Percentiles rank a stretch among this genome's conserved stretches.
Evolutionary conservation across 139 green algal species (phyloP).

Genomic region (Coccomyxa sp.): DNA sequence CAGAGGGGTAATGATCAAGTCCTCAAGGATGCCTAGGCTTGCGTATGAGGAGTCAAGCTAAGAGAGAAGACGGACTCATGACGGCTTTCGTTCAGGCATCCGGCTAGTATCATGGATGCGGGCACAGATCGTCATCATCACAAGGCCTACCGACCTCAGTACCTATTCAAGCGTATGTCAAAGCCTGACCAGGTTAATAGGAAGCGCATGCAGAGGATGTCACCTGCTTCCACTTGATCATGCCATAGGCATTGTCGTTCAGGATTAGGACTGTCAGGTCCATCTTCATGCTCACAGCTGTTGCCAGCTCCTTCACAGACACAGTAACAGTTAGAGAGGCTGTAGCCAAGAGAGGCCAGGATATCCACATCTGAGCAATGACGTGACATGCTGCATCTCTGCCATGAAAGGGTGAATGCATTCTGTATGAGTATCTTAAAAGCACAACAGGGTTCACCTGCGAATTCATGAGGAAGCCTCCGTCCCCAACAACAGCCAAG

Average conservation of each 20-base stretch:
- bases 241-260: constrained; percentile 40
- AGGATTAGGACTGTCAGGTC: constrained; percentile 35
- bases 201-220: too few species aligned
- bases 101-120: too few species aligned
- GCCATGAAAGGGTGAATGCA: not conserved
- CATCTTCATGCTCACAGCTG: constrained; percentile 26
- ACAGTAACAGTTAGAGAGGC: not conserved
- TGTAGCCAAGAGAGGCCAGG: not conserved
- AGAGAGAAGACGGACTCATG: too few species aligned
- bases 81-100: too few species aligned
- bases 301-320: constrained; percentile 22
- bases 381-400: not conserved
- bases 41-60: too few species aligned
- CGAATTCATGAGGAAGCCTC: constrained; percentile 44
- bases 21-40: too few species aligned
- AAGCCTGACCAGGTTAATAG: too few species aligned
- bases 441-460: not conserved
- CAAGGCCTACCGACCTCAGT: too few species aligned
- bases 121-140: too few species aligned
- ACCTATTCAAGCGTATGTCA: too few species aligned
- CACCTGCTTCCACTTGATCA: constrained; percentile 43
- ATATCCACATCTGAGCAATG: not conserved
- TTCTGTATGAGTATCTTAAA: not conserved
- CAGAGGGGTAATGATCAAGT: too few species aligned
- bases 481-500: constrained; percentile 30